Conservation (phyloP, 768 basidiomycete species). For the Leucosporidium scottii region DNA sequence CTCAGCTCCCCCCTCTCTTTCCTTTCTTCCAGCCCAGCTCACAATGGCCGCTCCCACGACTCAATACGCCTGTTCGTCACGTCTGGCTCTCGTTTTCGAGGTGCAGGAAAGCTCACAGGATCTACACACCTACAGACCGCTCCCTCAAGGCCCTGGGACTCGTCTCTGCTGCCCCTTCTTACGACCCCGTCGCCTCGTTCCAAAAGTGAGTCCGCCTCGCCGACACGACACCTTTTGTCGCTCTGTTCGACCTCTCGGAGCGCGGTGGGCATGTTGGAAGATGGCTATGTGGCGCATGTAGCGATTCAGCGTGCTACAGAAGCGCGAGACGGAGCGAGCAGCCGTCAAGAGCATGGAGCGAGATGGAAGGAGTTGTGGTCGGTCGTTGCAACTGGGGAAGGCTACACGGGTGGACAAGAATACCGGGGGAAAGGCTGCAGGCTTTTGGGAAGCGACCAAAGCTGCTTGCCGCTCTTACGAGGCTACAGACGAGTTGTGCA, state of each 20-base stretch:
- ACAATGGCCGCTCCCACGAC: slow-evolving; percentile 17
- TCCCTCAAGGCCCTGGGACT: slow-evolving; percentile 90
- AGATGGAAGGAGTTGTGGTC: neutral
- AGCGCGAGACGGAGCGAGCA: neutral
- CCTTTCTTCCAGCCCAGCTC: neutral
- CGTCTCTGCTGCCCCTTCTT: slow-evolving; percentile 72
- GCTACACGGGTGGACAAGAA: no score
- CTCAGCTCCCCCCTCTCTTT: neutral
- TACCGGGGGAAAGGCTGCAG: no score
- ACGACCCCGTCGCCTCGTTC: slow-evolving; percentile 56
- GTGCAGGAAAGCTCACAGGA: neutral
- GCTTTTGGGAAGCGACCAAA: no score
- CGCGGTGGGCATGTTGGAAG: neutral
- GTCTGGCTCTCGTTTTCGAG: neutral
- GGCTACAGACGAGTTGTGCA: no score
- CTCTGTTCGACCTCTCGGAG: neutral
- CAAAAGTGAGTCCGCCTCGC: slow-evolving; percentile 39
- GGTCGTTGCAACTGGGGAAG: no score
- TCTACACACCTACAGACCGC: slow-evolving; percentile 55
- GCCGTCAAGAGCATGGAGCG: neutral
- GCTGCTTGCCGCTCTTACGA: no score
- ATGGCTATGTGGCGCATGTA: neutral
- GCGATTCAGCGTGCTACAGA: neutral
- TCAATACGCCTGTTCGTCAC: slow-evolving; percentile 24
- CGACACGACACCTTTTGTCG: neutral